Evolutionary conservation across 495 filamentous ascomycete genomes (phyloP), one percentile per base, ranked within the genome.

Genomic region (Chaetomium fimeti): DNA sequence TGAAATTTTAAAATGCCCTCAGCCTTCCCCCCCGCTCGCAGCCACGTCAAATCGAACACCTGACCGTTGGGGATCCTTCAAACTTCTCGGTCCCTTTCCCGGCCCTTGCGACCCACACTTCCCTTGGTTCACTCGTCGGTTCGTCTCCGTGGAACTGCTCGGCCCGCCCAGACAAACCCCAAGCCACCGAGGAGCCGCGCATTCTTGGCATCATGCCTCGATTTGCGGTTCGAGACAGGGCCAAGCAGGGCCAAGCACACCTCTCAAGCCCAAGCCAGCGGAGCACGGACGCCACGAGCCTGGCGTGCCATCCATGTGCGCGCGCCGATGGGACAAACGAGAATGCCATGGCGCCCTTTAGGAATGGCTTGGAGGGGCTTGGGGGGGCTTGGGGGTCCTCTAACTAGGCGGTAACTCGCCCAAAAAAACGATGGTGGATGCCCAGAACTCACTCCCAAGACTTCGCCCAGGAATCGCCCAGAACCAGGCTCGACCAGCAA

Each of bases 191-290:
- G 49, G 57, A 66, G 57, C 63, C 63, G 57, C 51, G 28, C 48
- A 32, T 51, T 15, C 64, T 66, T 66, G 64, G 64, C 64, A 9
- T 20, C 15, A 57, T 61, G 52, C 55, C 55, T 20, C 53, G 22
- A 15, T 25, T 61, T 32, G 27, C 29, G n/a, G 15, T n/a, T n/a
- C 36, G 47, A 38, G 58, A 38, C 43, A 15, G 11, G 43, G 47
- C 45, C 58, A 38, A 61, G 58, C 27, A 47, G 22, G 22, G 51
- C 25, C 32, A 36, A 36, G 32, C 32, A 36, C 6, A 9, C 32
- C 32, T 9, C 7, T 5, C 3, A 11, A 5, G 6, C 32, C 12
- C 32, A 36, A 11, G 32, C 32, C 32, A 36, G 32, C 32, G 12
- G 12, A 36, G 32, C 32, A 36, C 32, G 12, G 32, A 40, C 47